Evolutionary conservation across 305 asterid species (phyloP).

Genomic region (Fraxinus nigra): DNA sequence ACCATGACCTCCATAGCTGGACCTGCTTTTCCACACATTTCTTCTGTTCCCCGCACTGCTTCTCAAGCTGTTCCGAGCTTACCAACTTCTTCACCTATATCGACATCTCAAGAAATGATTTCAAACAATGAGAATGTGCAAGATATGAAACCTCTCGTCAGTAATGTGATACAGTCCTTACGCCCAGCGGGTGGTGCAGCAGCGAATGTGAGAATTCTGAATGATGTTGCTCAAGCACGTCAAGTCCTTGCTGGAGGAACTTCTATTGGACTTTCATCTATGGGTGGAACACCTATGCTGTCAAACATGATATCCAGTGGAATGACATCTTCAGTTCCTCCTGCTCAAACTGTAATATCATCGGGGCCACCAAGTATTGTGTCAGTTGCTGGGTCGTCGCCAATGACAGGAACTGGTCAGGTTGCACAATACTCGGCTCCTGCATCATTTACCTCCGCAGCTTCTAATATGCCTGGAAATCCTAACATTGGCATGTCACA

Average conservation of each 20-base stretch:
- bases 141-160: constrained; percentile 71
- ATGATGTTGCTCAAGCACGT: constrained; percentile 88
- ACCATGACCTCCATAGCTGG: constrained; percentile 57
- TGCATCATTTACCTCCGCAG: constrained; percentile 44
- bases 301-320: constrained; percentile 93
- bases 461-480: constrained; percentile 46
- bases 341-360: constrained; percentile 61
- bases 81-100: constrained; percentile 83
- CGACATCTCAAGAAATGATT: constrained; percentile 69
- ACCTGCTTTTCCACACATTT: constrained; percentile 63
- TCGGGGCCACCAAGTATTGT: constrained; percentile 62
- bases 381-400: constrained; percentile 53
- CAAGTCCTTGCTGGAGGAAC: constrained; percentile 81
- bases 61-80: constrained; percentile 59
- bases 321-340: constrained; percentile 67
- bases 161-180: constrained; percentile 46
- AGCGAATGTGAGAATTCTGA: constrained; percentile 81
- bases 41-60: constrained; percentile 68
- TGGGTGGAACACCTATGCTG: constrained; percentile 82
- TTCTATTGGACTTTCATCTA: constrained; percentile 70
- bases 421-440: constrained; percentile 56
- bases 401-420: constrained; percentile 52
- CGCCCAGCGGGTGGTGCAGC: constrained; percentile 82
- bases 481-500: constrained; percentile 63
- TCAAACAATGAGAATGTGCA: constrained; percentile 56